Base-by-base conservation (phyloP, 768 basidiomycete genomes). In the Lactarius vividus region DNA sequence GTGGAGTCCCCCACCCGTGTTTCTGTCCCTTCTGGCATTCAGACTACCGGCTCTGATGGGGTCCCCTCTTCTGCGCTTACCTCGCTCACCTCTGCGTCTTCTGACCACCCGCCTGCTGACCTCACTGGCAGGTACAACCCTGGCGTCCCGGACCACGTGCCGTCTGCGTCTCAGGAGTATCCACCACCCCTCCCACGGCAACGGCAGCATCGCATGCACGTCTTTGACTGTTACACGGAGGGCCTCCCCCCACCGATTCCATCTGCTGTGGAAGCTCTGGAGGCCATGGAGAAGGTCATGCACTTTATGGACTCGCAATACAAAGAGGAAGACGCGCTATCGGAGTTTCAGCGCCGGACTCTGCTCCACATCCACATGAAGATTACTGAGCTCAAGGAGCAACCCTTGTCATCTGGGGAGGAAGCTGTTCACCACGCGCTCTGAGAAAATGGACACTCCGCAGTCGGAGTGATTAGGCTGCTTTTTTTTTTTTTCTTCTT, bases 231-330 rank as follows among this genome's bases (percentile, higher is more conserved):
- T 23, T 63, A 67, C 18, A 15, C 53, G 49, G 66, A 63, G 20
- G 61, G 61, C 7, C n/a, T 63, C 4, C 52, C 61, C 1, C 66
- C 57, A 5, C 66, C 52, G 18, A 18, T 65, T 33, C 80, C 83
- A 23, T 78, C 81, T 57, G 71, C 81, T n/a, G 71, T 74, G 0
- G 82, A 85, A 58, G 86, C 82, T 2, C 83, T 87, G 58, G 79
- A 80, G 11, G 82, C 85, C 29, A 74, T 88, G 60, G 80, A 84
- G 72, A 83, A 77, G 68, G 77, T 88, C 63, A 79, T 88, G 67
- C 53, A 75, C 15, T 88, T 81, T 66, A 73, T 87, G 67, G 83
- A 87, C 72, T 74, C 77, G 37, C 78, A 77, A 57, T 68, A 56
- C 72, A 75, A 72, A 59, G 82, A 82, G 70, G 80, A 79, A 54